phyloP scores from a whole-genome alignment of 2,329 filamentous ascomycete species.

The Tolypocladium nubicola region DNA sequence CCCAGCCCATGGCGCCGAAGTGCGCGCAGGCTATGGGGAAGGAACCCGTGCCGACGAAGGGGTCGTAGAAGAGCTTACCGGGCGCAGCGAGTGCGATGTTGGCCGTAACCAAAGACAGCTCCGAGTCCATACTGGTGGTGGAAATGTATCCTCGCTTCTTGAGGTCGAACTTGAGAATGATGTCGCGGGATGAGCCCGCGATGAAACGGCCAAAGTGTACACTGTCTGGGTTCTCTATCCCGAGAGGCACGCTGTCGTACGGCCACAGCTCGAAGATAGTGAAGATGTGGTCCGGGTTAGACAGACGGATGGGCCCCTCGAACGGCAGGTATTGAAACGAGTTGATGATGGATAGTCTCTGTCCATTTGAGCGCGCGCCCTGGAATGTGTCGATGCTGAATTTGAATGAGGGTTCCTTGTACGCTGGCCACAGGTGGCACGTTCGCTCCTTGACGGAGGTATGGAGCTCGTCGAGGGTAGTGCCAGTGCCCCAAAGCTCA shows the following conservation, averaged over 20 bases:
- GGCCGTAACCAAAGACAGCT: constrained; percentile 81
- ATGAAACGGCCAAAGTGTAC: constrained; percentile 67
- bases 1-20: constrained; percentile 74
- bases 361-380: constrained; percentile 51
- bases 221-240: constrained; percentile 40
- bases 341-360: constrained; percentile 69
- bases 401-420: constrained; percentile 61
- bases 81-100: constrained; percentile 78
- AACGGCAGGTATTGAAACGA: constrained; percentile 72
- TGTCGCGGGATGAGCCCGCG: constrained; percentile 53
- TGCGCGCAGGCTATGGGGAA: constrained; percentile 86
- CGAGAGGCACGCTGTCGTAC: constrained; percentile 36
- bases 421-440: constrained; percentile 54
- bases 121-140: constrained; percentile 95
- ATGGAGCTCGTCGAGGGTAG: constrained; percentile 59
- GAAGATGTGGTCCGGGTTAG: constrained; percentile 62
- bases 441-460: constrained; percentile 49
- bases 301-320: constrained; percentile 67
- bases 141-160: constrained; percentile 92
- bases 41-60: constrained; percentile 89
- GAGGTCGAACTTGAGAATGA: constrained; percentile 67
- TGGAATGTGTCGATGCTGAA: constrained; percentile 79
- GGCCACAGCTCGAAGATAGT: constrained; percentile 76
- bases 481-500: constrained; percentile 75
- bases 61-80: constrained; percentile 84